phyloP scores from a whole-genome alignment of 2,329 filamentous ascomycete genomes.

The Trichoderma oligosporum region DNA sequence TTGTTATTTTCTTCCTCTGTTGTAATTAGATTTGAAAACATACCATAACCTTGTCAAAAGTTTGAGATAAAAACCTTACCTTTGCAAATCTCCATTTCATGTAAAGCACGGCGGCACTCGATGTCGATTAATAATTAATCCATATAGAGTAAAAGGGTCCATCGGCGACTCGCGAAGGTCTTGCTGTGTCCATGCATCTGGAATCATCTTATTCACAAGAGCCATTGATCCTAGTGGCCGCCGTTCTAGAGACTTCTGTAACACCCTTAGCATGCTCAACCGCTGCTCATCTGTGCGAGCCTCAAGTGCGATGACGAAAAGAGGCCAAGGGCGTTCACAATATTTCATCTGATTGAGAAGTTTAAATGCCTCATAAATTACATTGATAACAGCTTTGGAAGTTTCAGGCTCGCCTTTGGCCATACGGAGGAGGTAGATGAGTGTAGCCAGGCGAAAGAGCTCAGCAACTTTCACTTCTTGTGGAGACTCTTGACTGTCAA shows the following conservation, averaged over 20 bases:
- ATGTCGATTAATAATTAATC: slow-evolving; percentile 4
- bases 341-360: neutral
- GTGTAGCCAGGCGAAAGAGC: slow-evolving; percentile 8
- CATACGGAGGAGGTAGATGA: slow-evolving; percentile 14
- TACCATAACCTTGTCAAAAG: too few species aligned
- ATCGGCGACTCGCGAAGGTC: slow-evolving; percentile 10
- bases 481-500: neutral
- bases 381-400: neutral
- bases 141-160: slow-evolving; percentile 3
- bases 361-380: neutral
- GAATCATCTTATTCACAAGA: slow-evolving; percentile 9
- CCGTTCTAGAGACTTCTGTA: slow-evolving; percentile 2
- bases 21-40: slow-evolving; percentile 7
- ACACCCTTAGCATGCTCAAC: neutral
- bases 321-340: slow-evolving; percentile 16
- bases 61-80: too few species aligned
- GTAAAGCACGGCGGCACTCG: slow-evolving; percentile 16
- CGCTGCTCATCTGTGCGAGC: slow-evolving; percentile 14
- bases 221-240: slow-evolving; percentile 7
- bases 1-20: too few species aligned
- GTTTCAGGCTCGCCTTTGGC: slow-evolving; percentile 4
- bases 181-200: slow-evolving; percentile 12
- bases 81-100: neutral
- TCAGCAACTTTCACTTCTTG: slow-evolving; percentile 3
- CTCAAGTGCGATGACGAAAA: slow-evolving; percentile 14